Base-by-base conservation (phyloP, 1,139 yeast species). In the Geotrichum candidum region DNA sequence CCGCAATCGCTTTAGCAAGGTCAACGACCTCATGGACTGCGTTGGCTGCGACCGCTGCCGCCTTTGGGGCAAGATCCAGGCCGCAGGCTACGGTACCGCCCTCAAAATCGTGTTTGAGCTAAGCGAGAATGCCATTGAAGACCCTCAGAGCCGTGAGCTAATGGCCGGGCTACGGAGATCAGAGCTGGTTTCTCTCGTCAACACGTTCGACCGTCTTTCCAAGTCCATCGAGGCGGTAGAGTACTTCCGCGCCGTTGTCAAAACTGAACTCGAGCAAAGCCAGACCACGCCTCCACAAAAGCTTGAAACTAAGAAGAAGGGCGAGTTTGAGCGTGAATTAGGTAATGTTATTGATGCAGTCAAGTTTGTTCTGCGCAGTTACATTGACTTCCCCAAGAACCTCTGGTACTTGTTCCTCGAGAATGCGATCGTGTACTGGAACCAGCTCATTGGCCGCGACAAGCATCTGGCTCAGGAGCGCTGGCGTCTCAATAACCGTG, bases 41-140 rank as follows among this genome's bases (percentile, higher is more conserved):
- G 98, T 95, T 56, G 97, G 97, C 50, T 94, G 99, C 77, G 99
- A 94, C 74, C 82, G 98, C 73, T 94, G 99, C 75, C 84, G 98
- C 71, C 80, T 95, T 76, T 94, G 99, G 99, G 99, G 99, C 18
- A 94, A 95, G 75, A 83, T 94, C 38, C 99, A 94, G 77, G 90
- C 96, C 1, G 90, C 95, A 23, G 99, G 99, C 29, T 94, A 94
- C 73, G 99, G 98, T 29, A 94, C 99, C 23, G 96, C 97, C 1
- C 81, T 95, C 71, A 94, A 94, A 75, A 82, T 92, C 35, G 78
- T 94, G 65, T 90, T 94, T 73, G 99, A 94, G 73, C 82, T 88
- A 64, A 56, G 59, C 27, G 62, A 60, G 33, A 53, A 53, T 31
- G 29, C 56, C 2, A 54, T 23, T 3, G 78, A 78, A 63, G 78